phyloP scores from a whole-genome alignment of 345 rosid genomes.

The Moringa oleifera region DNA sequence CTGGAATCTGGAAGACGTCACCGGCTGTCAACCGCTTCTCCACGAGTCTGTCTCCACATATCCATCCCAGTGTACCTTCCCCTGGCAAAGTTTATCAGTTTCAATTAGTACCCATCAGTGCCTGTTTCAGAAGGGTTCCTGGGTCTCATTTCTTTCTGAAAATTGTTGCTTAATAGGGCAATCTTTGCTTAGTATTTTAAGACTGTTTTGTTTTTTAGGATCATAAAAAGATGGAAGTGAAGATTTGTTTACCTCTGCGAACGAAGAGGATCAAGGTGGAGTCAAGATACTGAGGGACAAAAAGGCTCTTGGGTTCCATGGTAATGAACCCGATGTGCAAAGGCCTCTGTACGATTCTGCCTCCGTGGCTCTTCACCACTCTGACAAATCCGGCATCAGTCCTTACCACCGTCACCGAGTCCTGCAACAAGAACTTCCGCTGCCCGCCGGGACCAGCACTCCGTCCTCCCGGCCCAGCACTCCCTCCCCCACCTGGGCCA shows the following conservation, averaged over 20 bases:
- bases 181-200: background rate
- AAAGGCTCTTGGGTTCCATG: constrained; percentile 76
- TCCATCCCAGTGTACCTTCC: constrained; percentile 69
- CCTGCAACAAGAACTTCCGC: constrained; percentile 48
- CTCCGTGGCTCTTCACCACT: constrained; percentile 38
- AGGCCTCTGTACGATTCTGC: constrained; percentile 44
- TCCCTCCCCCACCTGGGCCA: constrained; percentile 6
- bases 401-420: constrained; percentile 47
- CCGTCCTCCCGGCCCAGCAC: background rate
- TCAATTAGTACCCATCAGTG: background rate
- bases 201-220: background rate
- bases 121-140: too few species aligned
- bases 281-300: constrained; percentile 82
- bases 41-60: constrained; percentile 43
- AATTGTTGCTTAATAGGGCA: too few species aligned
- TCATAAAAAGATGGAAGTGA: background rate
- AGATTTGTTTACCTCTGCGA: constrained; percentile 36
- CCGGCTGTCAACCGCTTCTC: constrained; percentile 52
- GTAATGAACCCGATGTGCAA: constrained; percentile 77
- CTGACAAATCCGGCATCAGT: constrained; percentile 82
- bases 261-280: constrained; percentile 68
- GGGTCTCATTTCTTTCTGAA: too few species aligned
- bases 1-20: constrained; percentile 56
- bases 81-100: constrained; percentile 48
- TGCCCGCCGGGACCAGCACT: constrained; percentile 15